These are phyloP conservation scores for Calonectria fujianensis DNA, from an alignment of 2,329 filamentous ascomycete genomes.

Conservation along the genomic window DNA sequence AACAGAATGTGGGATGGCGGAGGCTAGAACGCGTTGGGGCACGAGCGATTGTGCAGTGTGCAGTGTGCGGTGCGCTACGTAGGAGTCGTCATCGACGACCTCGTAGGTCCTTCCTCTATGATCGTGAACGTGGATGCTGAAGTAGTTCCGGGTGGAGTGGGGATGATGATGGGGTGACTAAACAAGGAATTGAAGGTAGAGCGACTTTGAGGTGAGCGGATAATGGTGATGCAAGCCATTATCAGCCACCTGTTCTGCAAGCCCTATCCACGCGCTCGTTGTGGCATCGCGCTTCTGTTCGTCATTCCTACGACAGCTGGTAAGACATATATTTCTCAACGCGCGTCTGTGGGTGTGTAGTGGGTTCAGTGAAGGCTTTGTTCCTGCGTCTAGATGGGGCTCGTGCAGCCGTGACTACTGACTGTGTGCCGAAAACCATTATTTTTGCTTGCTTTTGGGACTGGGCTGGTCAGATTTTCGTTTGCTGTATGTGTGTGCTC, in stretches of 20 bases:
- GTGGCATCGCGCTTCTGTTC: neutral
- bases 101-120: neutral
- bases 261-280: neutral
- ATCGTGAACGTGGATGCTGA: neutral
- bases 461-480: neutral
- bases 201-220: neutral
- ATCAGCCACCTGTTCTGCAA: neutral
- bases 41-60: neutral
- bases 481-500: neutral
- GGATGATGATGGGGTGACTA: conserved; percentile 1
- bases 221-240: conserved; percentile 5
- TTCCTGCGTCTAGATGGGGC: conserved; percentile 5
- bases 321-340: neutral
- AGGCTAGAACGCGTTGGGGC: neutral
- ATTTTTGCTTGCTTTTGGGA: neutral
- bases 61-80: conserved; percentile 11
- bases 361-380: neutral
- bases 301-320: conserved; percentile 1
- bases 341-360: neutral
- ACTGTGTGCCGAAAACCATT: neutral
- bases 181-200: neutral
- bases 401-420: neutral
- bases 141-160: neutral
- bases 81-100: conserved; percentile 35
- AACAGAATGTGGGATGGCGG: neutral